Conservation (phyloP, 805 yeast species). For the Cyberlindnera maritima region DNA sequence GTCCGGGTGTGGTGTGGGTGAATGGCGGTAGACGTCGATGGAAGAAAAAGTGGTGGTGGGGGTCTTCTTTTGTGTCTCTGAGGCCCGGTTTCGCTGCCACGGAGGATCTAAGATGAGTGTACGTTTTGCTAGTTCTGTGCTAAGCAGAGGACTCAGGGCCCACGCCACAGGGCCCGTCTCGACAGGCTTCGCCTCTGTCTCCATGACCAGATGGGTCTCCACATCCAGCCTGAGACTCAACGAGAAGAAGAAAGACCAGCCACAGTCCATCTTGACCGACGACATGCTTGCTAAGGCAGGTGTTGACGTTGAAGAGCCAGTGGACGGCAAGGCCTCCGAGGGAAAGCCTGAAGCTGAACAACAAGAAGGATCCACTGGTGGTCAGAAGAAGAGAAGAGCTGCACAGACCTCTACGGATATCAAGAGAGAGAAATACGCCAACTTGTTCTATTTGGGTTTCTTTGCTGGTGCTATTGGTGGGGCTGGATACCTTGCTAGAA, state of each 20-base stretch:
- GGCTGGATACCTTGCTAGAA: conserved; percentile 72
- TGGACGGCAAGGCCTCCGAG: conserved; percentile 3
- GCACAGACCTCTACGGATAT: conserved; percentile 71
- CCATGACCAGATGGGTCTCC: conserved; percentile 20
- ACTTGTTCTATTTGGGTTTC: conserved; percentile 61
- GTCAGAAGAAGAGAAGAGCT: conserved; percentile 36
- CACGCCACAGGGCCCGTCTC: conserved; percentile 1
- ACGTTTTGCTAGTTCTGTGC: conserved; percentile 9
- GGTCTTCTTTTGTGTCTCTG: background rate
- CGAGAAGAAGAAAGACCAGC: conserved; percentile 23
- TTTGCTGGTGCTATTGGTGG: conserved; percentile 48
- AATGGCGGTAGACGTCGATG: background rate
- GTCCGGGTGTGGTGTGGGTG: background rate
- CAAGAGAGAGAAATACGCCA: conserved; percentile 81
- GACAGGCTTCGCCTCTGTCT: background rate
- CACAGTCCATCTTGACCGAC: conserved; percentile 66
- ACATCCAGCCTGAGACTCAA: conserved; percentile 12
- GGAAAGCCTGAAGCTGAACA: conserved; percentile 14
- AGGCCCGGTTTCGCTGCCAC: background rate
- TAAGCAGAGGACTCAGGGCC: conserved; percentile 5
- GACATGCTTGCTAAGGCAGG: conserved; percentile 85
- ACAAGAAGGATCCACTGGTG: conserved; percentile 5
- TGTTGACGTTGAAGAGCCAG: conserved; percentile 49
- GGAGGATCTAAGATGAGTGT: conserved; percentile 10
- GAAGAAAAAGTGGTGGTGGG: conserved; percentile 3